Evolutionary conservation across 1,139 yeast species (phyloP).

Genomic region (Taphrina betulina): DNA sequence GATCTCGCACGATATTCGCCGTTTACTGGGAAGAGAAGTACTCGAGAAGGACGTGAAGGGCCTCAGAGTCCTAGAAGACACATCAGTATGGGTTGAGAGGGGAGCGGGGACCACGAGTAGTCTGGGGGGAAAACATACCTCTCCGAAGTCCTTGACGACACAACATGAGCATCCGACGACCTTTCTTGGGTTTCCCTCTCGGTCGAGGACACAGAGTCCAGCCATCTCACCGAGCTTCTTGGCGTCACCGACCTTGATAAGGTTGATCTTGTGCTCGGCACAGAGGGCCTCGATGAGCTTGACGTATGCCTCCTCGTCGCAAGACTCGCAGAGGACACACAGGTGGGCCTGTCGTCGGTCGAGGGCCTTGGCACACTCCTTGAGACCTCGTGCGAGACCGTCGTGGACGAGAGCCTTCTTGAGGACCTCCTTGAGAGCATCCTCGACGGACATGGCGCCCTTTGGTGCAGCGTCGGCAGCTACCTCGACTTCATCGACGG

Average conservation of each 20-base stretch:
- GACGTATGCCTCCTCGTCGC: conserved; percentile 95
- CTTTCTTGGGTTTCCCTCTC: conserved; percentile 99
- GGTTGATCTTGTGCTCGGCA: conserved; percentile 95
- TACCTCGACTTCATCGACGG: conserved; percentile 80
- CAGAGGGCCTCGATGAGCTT: conserved; percentile 99
- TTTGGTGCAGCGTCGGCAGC: conserved; percentile 65
- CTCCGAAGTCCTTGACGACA: conserved; percentile 65
- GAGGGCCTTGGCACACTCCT: conserved; percentile 99
- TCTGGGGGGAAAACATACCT: background rate
- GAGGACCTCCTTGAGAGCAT: conserved; percentile 96
- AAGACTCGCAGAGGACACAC: conserved; percentile 96
- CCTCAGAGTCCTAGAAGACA: conserved; percentile 99
- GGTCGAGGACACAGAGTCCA: conserved; percentile 99
- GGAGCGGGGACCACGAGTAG: too few relatives aligned
- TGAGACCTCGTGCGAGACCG: conserved; percentile 99
- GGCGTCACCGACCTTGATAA: conserved; percentile 99
- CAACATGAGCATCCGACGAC: conserved; percentile 99
- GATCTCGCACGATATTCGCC: too few relatives aligned
- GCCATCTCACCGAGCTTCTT: conserved; percentile 99
- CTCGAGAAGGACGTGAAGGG: conserved; percentile 53
- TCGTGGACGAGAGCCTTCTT: conserved; percentile 98
- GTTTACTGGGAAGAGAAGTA: conserved; percentile 19
- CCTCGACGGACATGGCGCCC: conserved; percentile 93
- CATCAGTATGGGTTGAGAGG: too few relatives aligned
- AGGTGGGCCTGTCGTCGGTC: conserved; percentile 97